Evolutionary conservation across 1,284 basidiomycete genomes (phyloP).

Genomic region (Cryptococcus neoformans): DNA sequence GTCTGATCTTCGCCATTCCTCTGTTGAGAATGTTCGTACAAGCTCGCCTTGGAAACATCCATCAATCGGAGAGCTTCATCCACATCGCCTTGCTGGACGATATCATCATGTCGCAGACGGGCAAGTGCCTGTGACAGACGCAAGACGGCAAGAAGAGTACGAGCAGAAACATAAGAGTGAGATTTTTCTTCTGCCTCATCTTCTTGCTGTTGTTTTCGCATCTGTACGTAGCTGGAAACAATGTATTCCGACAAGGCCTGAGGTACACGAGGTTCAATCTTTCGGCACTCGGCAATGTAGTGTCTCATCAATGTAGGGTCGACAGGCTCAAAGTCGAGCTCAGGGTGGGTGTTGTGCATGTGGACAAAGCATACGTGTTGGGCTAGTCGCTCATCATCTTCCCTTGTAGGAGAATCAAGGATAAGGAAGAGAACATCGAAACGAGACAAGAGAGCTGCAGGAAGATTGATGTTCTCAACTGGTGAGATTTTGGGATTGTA

Average conservation of each 20-base stretch:
- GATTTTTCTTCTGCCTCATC: slow-evolving; percentile 85
- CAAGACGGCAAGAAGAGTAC: slow-evolving; percentile 91
- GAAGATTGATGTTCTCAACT: slow-evolving; percentile 99
- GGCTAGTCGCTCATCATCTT: slow-evolving; percentile 93
- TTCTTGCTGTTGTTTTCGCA: slow-evolving; percentile 88
- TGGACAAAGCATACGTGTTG: slow-evolving; percentile 98
- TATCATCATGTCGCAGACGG: slow-evolving; percentile 76
- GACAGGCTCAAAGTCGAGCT: slow-evolving; percentile 70
- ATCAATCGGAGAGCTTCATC: slow-evolving; percentile 96
- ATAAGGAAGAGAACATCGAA: slow-evolving; percentile 98
- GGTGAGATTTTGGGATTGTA: slow-evolving; percentile 98
- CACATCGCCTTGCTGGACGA: slow-evolving; percentile 81
- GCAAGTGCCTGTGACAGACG: slow-evolving; percentile 94
- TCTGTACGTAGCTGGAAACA: slow-evolving; percentile 90
- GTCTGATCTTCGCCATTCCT: slow-evolving; percentile 65
- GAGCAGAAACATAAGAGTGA: slow-evolving; percentile 93
- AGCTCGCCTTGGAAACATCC: slow-evolving; percentile 90
- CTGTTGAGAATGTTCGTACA: slow-evolving; percentile 67
- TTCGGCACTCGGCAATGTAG: slow-evolving; percentile 92
- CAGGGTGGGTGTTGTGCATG: slow-evolving; percentile 90
- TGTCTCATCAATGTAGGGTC: slow-evolving; percentile 88
- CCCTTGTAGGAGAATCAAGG: slow-evolving; percentile 88
- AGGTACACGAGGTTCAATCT: slow-evolving; percentile 82
- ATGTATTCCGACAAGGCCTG: slow-evolving; percentile 86
- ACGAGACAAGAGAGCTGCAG: slow-evolving; percentile 90